These are phyloP conservation scores for Ulmus americana DNA, from an alignment of 331 rosid species.

Conservation along the genomic window DNA sequence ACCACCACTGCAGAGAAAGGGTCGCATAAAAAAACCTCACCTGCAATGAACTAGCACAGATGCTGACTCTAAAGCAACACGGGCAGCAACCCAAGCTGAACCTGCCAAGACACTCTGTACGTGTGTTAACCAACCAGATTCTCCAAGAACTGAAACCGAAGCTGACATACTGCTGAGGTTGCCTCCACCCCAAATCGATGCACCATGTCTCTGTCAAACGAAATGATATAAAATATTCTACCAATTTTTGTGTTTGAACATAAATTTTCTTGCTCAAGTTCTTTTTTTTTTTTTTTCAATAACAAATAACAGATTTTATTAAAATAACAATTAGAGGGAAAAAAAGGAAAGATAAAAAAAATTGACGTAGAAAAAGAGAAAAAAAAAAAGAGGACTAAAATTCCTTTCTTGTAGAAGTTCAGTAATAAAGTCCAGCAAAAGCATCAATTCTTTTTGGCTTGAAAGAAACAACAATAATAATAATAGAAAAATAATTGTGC, in stretches of 20 bases:
- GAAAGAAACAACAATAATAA: background rate
- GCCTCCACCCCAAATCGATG: slow-evolving; percentile 98
- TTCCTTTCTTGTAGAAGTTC: background rate
- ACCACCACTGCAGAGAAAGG: background rate
- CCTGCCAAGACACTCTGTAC: slow-evolving; percentile 91
- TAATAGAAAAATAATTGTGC: too few species aligned
- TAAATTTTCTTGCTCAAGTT: too few species aligned
- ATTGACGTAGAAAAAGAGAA: too few species aligned
- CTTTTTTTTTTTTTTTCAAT: too few species aligned
- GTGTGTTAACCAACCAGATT: slow-evolving; percentile 90
- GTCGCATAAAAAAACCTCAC: slow-evolving; percentile 26
- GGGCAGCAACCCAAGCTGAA: slow-evolving; percentile 97
- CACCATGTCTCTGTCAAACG: slow-evolving; percentile 80
- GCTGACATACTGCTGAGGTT: slow-evolving; percentile 97
- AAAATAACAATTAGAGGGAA: too few species aligned
- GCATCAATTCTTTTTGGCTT: background rate
- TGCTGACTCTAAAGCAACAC: slow-evolving; percentile 76
- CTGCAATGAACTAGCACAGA: slow-evolving; percentile 99
- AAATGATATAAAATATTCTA: slow-evolving; percentile 18
- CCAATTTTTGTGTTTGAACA: background rate
- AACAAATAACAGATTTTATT: too few species aligned
- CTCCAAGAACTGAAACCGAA: slow-evolving; percentile 91
- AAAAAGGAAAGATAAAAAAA: too few species aligned
- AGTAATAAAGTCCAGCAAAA: slow-evolving; percentile 6
- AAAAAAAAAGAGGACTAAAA: too few species aligned